These are phyloP conservation scores for Lasiosphaeris hirsuta DNA, from an alignment of 495 filamentous ascomycete species.

Conservation along the genomic window DNA sequence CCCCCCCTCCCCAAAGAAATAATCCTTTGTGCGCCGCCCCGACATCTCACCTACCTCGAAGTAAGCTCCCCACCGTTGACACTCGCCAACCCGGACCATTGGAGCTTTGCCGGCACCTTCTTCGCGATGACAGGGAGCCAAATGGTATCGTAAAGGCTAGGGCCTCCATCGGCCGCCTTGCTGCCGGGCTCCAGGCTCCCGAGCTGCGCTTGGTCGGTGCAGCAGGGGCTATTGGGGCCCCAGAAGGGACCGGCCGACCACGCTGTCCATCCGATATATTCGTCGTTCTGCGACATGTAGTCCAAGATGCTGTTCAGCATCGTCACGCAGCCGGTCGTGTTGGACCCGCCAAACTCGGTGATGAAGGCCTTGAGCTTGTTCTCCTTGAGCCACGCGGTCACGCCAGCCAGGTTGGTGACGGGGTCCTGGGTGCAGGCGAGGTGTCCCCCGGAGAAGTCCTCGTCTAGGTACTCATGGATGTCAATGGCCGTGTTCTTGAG, in stretches of 20 bases:
- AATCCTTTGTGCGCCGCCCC: too few species aligned
- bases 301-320: conserved; percentile 45
- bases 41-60: background rate
- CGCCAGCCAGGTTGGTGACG: conserved; percentile 36
- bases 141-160: conserved; percentile 43
- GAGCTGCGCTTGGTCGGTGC: conserved; percentile 39
- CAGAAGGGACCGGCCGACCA: conserved; percentile 54
- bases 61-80: conserved; percentile 32
- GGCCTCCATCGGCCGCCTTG: conserved; percentile 41
- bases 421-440: conserved; percentile 36
- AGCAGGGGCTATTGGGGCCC: conserved; percentile 47
- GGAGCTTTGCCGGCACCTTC: conserved; percentile 41
- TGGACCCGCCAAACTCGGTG: conserved; percentile 50
- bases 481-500: conserved; percentile 49
- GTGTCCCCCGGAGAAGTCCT: conserved; percentile 47
- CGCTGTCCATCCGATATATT: conserved; percentile 53
- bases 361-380: conserved; percentile 51
- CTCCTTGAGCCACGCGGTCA: conserved; percentile 49
- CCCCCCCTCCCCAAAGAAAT: too few species aligned
- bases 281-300: conserved; percentile 48
- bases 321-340: conserved; percentile 44
- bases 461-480: conserved; percentile 53
- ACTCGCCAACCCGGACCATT: conserved; percentile 37
- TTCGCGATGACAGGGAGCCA: conserved; percentile 44
- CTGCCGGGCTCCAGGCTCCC: conserved; percentile 48